These are phyloP conservation scores for Amesomyces nigricolor DNA, from an alignment of 2,329 filamentous ascomycete species.

Conservation along the genomic window DNA sequence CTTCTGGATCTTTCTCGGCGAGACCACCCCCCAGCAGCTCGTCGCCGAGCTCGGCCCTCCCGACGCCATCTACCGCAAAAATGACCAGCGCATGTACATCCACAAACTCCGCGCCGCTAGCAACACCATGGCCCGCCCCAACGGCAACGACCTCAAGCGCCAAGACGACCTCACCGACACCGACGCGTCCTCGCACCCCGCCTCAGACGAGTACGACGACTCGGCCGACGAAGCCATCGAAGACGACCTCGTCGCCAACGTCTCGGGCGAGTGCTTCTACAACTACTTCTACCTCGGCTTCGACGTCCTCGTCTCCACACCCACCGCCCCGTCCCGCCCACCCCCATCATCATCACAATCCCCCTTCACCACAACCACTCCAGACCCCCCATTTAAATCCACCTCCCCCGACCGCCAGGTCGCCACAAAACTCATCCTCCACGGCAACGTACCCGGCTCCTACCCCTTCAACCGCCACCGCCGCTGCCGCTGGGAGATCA, in stretches of 20 bases:
- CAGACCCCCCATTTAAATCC: constrained; percentile 35
- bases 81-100: constrained; percentile 81
- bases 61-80: constrained; percentile 89
- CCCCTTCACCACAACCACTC: constrained; percentile 21
- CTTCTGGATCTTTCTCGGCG: constrained; percentile 69
- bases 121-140: constrained; percentile 43
- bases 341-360: constrained; percentile 45
- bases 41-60: constrained; percentile 87
- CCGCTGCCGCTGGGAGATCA: constrained; percentile 78
- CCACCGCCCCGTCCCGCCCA: constrained; percentile 57
- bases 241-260: constrained; percentile 47
- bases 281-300: constrained; percentile 97
- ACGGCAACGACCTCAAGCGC: constrained; percentile 39
- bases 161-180: constrained; percentile 61
- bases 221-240: constrained; percentile 51
- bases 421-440: constrained; percentile 85
- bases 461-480: constrained; percentile 96
- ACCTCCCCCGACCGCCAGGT: constrained; percentile 61
- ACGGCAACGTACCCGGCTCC: constrained; percentile 90
- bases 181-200: constrained; percentile 69
- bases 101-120: constrained; percentile 59
- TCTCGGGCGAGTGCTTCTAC: constrained; percentile 78
- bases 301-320: constrained; percentile 82
- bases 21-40: constrained; percentile 88
- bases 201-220: constrained; percentile 66